Base-by-base conservation (phyloP, 169 alveolate genomes). In the Plasmodium sp. region DNA sequence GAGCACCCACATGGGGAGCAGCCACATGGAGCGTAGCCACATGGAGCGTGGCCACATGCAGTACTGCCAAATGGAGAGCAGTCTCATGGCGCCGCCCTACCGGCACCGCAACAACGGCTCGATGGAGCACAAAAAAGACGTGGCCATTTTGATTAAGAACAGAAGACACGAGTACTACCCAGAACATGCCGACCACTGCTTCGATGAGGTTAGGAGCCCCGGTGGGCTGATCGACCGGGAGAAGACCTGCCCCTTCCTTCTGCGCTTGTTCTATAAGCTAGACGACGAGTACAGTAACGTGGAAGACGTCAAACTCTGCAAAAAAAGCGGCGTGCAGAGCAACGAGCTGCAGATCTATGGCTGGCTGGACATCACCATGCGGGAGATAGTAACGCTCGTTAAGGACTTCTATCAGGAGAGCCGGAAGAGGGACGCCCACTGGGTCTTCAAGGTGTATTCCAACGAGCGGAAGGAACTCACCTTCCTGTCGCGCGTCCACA, bases 391-490 rank as follows among this genome's bases (percentile, higher is more conserved):
- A 41, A 90, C 94, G 12, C 83, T 90, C 27, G 94, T 90, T 22
- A 90, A 90, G 48, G 94, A 90, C 36, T 90, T 90, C 71, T 90
- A 90, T 80, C 74, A 90, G 83, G 94, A 90, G 73, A 81, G 94
- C 73, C 67, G 94, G 72, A 80, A 90, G 48, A 90, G 94, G 77
- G 82, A 90, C 62, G 94, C 94, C 16, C 84, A 79, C 22, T 90
- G 94, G 94, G 54, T 90, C n/a, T 90, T 90, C 27, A 90, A 90
- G 36, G 92, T 36, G 6, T 80, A 51, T n/a, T 90, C 94, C 12
- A 58, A 62, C 45, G 91, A 81, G 39, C 80, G 62, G 14, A 58
- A 90, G 62, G 1, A 90, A 27, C 7, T 90, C 10, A 51, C 81
- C 10, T 90, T 90, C 6, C 51, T 90, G 18, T 90, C 94, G 7